These are phyloP conservation scores for Heteromeles arbutifolia DNA, from an alignment of 306 rosid genomes.

Conservation along the genomic window DNA sequence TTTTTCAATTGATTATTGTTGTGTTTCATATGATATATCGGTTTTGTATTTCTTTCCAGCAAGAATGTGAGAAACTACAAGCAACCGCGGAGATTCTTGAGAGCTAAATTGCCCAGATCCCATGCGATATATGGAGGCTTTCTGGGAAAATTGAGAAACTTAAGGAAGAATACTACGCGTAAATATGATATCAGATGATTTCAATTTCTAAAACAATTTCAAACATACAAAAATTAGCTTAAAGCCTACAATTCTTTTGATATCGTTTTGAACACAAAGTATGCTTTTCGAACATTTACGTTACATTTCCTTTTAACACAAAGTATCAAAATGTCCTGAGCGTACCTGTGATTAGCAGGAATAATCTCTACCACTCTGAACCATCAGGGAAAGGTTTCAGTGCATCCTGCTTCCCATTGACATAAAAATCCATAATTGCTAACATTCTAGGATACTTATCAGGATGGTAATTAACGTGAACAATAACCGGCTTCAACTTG, in stretches of 20 bases:
- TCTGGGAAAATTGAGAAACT: slow-evolving; percentile 23
- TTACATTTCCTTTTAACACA: slow-evolving; percentile 2
- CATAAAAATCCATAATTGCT: slow-evolving; percentile 71
- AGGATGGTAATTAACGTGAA: slow-evolving; percentile 88
- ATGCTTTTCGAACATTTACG: not conserved
- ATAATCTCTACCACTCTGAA: slow-evolving; percentile 40
- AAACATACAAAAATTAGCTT: not conserved
- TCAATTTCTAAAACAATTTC: not conserved
- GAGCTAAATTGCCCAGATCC: slow-evolving; percentile 3
- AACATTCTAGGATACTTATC: slow-evolving; percentile 75
- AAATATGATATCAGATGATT: not conserved
- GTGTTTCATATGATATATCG: not conserved
- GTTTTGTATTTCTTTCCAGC: slow-evolving; percentile 19
- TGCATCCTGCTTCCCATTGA: slow-evolving; percentile 67
- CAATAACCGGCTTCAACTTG: slow-evolving; percentile 68
- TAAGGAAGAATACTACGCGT: slow-evolving; percentile 19
- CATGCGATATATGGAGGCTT: slow-evolving; percentile 12
- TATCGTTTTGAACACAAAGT: not conserved
- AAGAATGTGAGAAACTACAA: slow-evolving; percentile 20
- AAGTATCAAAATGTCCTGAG: slow-evolving; percentile 8
- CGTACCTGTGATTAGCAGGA: slow-evolving; percentile 4
- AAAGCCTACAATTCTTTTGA: not conserved
- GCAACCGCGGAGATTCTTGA: slow-evolving; percentile 3
- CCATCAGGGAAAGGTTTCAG: slow-evolving; percentile 79
- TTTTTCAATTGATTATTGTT: slow-evolving; percentile 1